These are phyloP conservation scores for Phytophthora litchii DNA, from an alignment of 352 stramenopile genomes.

Conservation along the genomic window DNA sequence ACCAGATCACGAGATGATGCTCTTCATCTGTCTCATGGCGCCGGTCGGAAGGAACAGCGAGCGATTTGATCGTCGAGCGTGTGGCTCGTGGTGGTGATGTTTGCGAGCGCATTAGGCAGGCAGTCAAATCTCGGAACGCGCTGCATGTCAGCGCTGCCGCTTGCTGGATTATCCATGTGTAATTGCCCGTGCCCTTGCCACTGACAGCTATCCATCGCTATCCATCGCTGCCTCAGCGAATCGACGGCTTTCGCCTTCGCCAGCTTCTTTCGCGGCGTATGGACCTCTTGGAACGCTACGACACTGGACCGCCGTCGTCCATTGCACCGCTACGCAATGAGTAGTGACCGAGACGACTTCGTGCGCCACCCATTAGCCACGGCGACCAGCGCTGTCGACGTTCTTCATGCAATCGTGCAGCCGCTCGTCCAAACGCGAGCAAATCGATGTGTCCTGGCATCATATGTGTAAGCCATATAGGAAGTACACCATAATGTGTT, in stretches of 20 bases:
- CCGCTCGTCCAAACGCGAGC: not conserved
- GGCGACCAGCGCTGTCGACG: not conserved
- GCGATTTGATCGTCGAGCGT: conserved; percentile 15
- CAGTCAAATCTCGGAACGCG: conserved; percentile 5
- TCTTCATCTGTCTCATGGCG: conserved; percentile 15
- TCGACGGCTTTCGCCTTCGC: not conserved
- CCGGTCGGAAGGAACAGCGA: not conserved
- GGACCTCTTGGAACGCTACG: conserved; percentile 2
- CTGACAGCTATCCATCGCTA: conserved; percentile 9
- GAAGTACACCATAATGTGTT: no score
- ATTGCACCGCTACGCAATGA: conserved; percentile 12
- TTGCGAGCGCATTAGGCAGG: conserved; percentile 1
- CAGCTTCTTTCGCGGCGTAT: conserved; percentile 12
- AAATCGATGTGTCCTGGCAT: not conserved
- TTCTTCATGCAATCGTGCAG: conserved; percentile 5
- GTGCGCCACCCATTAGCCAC: conserved; percentile 7
- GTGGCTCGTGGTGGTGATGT: conserved; percentile 5
- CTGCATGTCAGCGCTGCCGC: not conserved
- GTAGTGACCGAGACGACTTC: not conserved
- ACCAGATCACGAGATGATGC: conserved; percentile 16
- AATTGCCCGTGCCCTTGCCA: not conserved
- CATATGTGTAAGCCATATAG: no score
- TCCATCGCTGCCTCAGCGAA: not conserved
- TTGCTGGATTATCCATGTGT: conserved; percentile 15
- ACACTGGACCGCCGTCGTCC: not conserved